Evolutionary conservation across 345 rosid species (phyloP), one percentile per base, ranked within the genome.

Genomic region (Cardamine chenopodiifolia): DNA sequence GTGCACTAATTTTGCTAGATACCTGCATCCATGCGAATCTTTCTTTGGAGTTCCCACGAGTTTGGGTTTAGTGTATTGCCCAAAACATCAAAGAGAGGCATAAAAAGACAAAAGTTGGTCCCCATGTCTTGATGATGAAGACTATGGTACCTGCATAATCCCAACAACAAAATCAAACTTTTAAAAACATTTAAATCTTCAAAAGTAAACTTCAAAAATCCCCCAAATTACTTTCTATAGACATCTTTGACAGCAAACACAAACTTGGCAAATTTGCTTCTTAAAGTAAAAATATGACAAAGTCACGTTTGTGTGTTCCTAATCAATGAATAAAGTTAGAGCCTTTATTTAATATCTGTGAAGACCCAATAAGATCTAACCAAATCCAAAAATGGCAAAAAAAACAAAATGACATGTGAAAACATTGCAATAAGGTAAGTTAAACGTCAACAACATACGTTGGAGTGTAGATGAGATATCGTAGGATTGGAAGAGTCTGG

Each of bases 91-190:
- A 86, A 96, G 49, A 92, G 56, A 15, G 99, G 99, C 98, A 96
- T 92, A 73, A 92, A 90, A 37, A 96, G 89, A 85, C 99, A 96
- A 80, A 89, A 96, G 53, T 96, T 96, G 73, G 95, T 84, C 73
- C 75, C 84, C 88, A 70, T 85, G 9, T 90, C 92, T 17, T 79
- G 71, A 79, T 92, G 99, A 75, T 96, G 99, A 68, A 92, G 79
- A 78, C 80, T 87, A 73, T 96, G 97, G 75, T 96, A 96, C 58
- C 98, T 96, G 86, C 70, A 54, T 70, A 17, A 73, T 31, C 37
- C 73, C 72, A 66, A 53, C 63, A 49, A 55, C 12, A 64, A 49
- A 44, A 42, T 61, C 32, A 69, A 32, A 5, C 48, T 62, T 69
- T 48, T 29, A 34, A 50, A 50, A 61, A 28, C 68, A 62, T 45